Conservation (phyloP, 1,284 basidiomycete genomes). For the Paramarasmius palmivorus region DNA sequence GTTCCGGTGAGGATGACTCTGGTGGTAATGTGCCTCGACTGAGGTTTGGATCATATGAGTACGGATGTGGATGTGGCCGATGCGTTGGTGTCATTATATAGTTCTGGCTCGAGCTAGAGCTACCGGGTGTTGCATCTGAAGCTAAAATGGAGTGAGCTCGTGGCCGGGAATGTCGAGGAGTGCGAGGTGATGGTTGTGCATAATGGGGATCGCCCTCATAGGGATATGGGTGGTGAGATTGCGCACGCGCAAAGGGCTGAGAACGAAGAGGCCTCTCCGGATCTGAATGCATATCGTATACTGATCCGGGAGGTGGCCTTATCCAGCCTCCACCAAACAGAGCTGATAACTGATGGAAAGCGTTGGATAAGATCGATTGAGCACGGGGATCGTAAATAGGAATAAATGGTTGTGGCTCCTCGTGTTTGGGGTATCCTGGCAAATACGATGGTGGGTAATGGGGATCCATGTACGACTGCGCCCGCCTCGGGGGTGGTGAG, state of each 20-base stretch:
- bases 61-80: background rate
- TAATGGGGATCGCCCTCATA: too few species aligned
- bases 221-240: too few species aligned
- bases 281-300: too few species aligned
- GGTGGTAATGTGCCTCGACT: slow-evolving; percentile 2
- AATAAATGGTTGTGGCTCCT: background rate
- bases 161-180: too few species aligned
- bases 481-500: background rate
- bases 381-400: background rate
- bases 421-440: background rate
- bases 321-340: background rate
- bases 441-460: background rate
- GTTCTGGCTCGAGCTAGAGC: too few species aligned
- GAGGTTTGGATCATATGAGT: background rate
- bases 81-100: background rate
- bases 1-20: background rate
- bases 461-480: background rate
- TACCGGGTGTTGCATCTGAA: too few species aligned
- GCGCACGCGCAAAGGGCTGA: too few species aligned
- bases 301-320: background rate
- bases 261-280: too few species aligned
- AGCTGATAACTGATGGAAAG: background rate
- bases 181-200: too few species aligned
- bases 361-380: background rate
- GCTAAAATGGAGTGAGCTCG: too few species aligned